phyloP scores from a whole-genome alignment of 208 protist genomes.

The Crithidia thermophila region DNA sequence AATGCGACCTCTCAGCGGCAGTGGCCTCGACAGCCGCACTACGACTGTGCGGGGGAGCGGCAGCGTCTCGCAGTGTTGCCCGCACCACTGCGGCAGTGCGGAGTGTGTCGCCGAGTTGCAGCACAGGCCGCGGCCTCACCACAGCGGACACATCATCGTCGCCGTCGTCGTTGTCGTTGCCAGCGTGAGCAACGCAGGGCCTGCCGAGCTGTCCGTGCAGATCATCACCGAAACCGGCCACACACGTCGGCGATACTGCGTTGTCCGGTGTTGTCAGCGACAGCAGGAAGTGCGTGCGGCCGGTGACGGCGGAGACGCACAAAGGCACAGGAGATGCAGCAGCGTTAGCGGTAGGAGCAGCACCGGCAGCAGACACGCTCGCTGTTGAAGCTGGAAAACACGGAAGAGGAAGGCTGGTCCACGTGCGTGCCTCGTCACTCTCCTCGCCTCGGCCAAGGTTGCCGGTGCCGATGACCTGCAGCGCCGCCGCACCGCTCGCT shows the following conservation, averaged over 20 bases:
- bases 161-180: neutral
- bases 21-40: neutral
- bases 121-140: conserved; percentile 20
- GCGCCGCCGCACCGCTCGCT: neutral
- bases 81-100: conserved; percentile 13
- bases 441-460: conserved; percentile 60
- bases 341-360: no score
- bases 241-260: neutral
- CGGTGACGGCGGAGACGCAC: conserved; percentile 33
- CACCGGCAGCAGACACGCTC: no score
- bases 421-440: conserved; percentile 37
- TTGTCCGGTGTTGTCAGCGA: neutral
- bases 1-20: neutral
- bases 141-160: conserved; percentile 20
- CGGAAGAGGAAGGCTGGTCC: conserved; percentile 19
- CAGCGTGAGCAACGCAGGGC: neutral
- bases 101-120: conserved; percentile 44
- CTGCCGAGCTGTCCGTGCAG: conserved; percentile 75
- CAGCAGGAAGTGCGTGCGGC: conserved; percentile 67
- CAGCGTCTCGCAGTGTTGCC: neutral
- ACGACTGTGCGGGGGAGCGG: neutral
- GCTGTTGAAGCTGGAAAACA: no score
- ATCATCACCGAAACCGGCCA: conserved; percentile 85
- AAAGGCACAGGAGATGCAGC: no score
- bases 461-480: conserved; percentile 56